A percentile compares a stretch with the other conserved stretches of the same genome.
phyloP scores from a whole-genome alignment of 1,284 basidiomycete genomes.

The Rhodotorula sp. region DNA sequence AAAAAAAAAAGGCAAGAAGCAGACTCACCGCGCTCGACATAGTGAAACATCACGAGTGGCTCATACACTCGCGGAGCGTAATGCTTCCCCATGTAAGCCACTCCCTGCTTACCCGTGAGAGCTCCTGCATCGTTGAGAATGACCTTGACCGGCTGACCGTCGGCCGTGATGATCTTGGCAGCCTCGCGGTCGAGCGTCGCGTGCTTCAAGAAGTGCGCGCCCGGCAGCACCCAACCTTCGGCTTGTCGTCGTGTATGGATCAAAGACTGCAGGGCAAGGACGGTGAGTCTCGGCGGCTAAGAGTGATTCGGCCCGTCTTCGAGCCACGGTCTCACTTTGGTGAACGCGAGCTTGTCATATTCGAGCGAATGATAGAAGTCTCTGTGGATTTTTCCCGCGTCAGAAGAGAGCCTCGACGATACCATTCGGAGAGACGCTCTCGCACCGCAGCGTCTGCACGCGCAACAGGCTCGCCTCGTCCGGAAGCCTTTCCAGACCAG shows the following conservation, averaged over 20 bases:
- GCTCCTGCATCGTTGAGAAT: neutral
- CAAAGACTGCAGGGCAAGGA: conserved; percentile 2
- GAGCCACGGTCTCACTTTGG: conserved; percentile 2
- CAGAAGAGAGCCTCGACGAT: neutral
- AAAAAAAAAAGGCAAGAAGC: neutral
- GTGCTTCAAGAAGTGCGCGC: conserved; percentile 13
- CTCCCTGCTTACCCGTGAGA: neutral
- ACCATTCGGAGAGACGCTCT: neutral
- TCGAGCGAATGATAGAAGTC: conserved; percentile 12
- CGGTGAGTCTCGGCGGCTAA: neutral
- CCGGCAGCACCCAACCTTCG: conserved; percentile 11
- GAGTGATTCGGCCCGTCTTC: neutral
- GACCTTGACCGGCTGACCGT: neutral
- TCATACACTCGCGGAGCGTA: conserved; percentile 3
- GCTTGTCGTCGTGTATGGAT: neutral
- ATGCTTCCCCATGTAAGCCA: conserved; percentile 4
- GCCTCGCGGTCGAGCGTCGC: neutral
- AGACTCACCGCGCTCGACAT: conserved; percentile 12
- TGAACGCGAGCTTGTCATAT: conserved; percentile 17
- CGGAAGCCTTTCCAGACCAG: neutral
- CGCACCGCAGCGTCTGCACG: conserved; percentile 6
- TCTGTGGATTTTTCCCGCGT: neutral
- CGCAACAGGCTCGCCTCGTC: conserved; percentile 2
- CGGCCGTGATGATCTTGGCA: conserved; percentile 12
- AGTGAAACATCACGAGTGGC: conserved; percentile 17